phyloP scores from a whole-genome alignment of 2,329 filamentous ascomycete species.

The Simplicillium aogashimaense region DNA sequence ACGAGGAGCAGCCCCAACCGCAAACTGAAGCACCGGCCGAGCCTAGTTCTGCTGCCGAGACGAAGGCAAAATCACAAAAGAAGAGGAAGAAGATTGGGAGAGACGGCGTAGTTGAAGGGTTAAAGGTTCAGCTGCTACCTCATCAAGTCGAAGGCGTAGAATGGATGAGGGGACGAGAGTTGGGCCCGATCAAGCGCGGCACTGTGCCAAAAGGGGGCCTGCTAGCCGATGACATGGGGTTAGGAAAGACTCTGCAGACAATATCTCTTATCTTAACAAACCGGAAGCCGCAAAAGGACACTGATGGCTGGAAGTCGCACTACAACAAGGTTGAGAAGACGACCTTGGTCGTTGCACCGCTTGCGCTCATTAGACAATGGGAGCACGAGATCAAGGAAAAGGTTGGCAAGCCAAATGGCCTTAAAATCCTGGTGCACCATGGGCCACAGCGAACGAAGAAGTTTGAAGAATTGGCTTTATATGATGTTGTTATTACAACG shows the following conservation, averaged over 20 bases:
- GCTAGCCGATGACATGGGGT: slow-evolving; percentile 91
- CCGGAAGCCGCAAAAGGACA: slow-evolving; percentile 51
- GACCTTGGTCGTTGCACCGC: slow-evolving; percentile 84
- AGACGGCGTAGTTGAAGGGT: slow-evolving; percentile 57
- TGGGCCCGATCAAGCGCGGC: slow-evolving; percentile 73
- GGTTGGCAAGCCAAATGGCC: slow-evolving; percentile 55
- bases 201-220: slow-evolving; percentile 84
- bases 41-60: background rate
- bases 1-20: slow-evolving; percentile 18
- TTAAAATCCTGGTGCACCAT: slow-evolving; percentile 85
- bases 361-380: slow-evolving; percentile 96
- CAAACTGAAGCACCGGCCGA: background rate
- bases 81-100: slow-evolving; percentile 19
- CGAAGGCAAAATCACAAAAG: slow-evolving; percentile 3
- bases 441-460: slow-evolving; percentile 77
- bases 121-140: slow-evolving; percentile 80
- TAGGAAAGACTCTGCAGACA: slow-evolving; percentile 93
- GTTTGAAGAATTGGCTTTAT: slow-evolving; percentile 65
- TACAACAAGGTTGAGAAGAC: slow-evolving; percentile 60
- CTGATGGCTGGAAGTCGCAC: slow-evolving; percentile 56
- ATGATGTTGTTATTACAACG: slow-evolving; percentile 94
- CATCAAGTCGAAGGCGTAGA: slow-evolving; percentile 90
- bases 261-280: slow-evolving; percentile 83
- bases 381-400: slow-evolving; percentile 85
- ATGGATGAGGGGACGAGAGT: slow-evolving; percentile 93